Evolutionary conservation across 2,329 filamentous ascomycete species (phyloP), one percentile per base, ranked within the genome.

Genomic region (Xenoacremonium recifei): DNA sequence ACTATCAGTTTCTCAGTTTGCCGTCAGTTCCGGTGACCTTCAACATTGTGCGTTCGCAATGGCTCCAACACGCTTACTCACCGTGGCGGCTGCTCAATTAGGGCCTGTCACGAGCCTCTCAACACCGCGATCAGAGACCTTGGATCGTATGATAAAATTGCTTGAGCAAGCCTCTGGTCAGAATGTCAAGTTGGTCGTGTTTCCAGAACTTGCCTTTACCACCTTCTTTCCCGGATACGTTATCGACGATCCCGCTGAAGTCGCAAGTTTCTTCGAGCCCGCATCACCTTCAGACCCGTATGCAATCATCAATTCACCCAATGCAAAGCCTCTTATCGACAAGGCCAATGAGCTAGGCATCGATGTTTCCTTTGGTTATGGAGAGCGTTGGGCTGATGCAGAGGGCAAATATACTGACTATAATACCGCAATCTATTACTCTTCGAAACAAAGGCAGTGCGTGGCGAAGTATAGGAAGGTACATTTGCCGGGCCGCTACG

Each of bases 141-240:
- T 79, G n/a, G 41, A 59, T 3, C 70, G 76, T 11, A 74, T 80
- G 62, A 59, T 77, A 47, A 59, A 59, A 16, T 68, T 79, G 20
- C 68, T 80, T 18, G 60, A 69, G 15, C 56, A 67, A 32, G 76
- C 75, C 11, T 64, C 69, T 1, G 40, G 59, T 3, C 57, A 72
- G 40, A 65, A 66, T 13, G 74, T 72, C 31, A 65, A 73, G 46
- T 58, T 80, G 2, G 68, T 79, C 9, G 68, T 79, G 21, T 80
- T 72, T 48, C 76, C 76, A 1, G 76, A 79, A 57, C 64, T 69
- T n/a, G 70, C 75, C 10, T 66, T 79, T 11, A 78, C 75, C 1
- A 79, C 76, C 1, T 80, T 80, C 65, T 79, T 79, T 54, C 76
- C 76, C 1, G 68, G 73, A 5, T 68, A 75, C 49, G 58, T 77